Conservation (phyloP, 352 stramenopile genomes). For the Aphanomyces euteiches region DNA sequence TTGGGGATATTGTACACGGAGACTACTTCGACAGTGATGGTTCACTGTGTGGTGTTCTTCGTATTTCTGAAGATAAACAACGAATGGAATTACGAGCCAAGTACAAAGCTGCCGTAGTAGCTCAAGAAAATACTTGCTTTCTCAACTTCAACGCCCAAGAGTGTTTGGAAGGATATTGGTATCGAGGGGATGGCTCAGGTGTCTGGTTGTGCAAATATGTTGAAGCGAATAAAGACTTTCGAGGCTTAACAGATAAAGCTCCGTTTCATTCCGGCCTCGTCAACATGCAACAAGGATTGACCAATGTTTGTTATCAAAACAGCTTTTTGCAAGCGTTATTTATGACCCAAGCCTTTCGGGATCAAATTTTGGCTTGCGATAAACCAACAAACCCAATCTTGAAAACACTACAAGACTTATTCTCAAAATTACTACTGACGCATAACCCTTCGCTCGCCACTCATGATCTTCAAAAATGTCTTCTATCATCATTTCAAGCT, state of each 20-base stretch:
- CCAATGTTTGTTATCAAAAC: constrained; percentile 90
- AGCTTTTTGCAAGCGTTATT: constrained; percentile 85
- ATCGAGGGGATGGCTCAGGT: constrained; percentile 72
- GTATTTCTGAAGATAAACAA: constrained; percentile 40
- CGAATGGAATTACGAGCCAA: constrained; percentile 66
- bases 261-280: constrained; percentile 81
- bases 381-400: constrained; percentile 43
- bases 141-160: constrained; percentile 55
- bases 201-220: constrained; percentile 70
- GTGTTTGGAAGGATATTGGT: constrained; percentile 82
- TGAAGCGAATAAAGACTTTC: constrained; percentile 54
- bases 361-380: constrained; percentile 55
- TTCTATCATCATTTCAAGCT: constrained; percentile 71
- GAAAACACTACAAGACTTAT: constrained; percentile 62
- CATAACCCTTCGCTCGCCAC: constrained; percentile 64
- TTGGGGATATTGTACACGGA: constrained; percentile 67
- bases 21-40: constrained; percentile 71
- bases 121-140: constrained; percentile 65
- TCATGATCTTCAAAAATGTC: constrained; percentile 62
- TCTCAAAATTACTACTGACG: constrained; percentile 63
- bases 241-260: constrained; percentile 43
- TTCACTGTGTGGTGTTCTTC: constrained; percentile 51
- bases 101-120: constrained; percentile 66
- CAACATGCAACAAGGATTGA: constrained; percentile 88
- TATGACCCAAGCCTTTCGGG: constrained; percentile 80